Evolutionary conservation across 2,329 filamentous ascomycete species (phyloP), one percentile per base, ranked within the genome.

Genomic region (Periglandula ipomoeae): DNA sequence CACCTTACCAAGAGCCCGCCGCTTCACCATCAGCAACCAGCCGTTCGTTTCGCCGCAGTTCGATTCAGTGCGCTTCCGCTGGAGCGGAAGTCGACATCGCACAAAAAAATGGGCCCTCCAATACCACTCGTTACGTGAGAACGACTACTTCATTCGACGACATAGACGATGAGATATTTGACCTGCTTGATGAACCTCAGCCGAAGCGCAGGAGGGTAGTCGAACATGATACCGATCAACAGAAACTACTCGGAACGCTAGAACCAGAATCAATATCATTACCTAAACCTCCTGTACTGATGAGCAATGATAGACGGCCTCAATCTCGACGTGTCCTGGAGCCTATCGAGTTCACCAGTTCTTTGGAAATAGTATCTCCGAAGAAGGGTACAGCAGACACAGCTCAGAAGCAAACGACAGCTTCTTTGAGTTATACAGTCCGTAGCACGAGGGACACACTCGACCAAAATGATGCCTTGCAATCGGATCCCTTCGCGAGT

Each of bases 271-370:
- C 15, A 20, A 20, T 6, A 47, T 41, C 37, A 41, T 5, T 8
- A 2, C 26, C 37, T n/a, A 19, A 32, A 13, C 37, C 5, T 15
- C 35, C 35, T 7, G 19, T 23, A 15, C 32, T 37, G 22, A 32
- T 24, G 30, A 19, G 17, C 32, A 43, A 41, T 20, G 35, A 34
- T 37, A n/a, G n/a, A n/a, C n/a, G n/a, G n/a, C 41, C 15, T 19
- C 48, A 22, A 7, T 47, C 9, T 26, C 13, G 43, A 5, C 8
- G 42, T 3, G 49, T 44, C 2, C 26, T 52, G 17, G 63, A 65
- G 2, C 52, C 57, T 2, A 70, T 70, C 7, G 66, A 70, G 22
- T 58, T 65, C 2, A 66, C 66, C 0, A 71, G 67, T 48, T 68
- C 68, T 0, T 59, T 65, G 5, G 56, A 58, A 26, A 35, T 20